Percentiles rank a stretch among this genome's conserved stretches.
Conservation (phyloP, 352 stramenopile genomes). For the Phytophthora boehmeriae region DNA sequence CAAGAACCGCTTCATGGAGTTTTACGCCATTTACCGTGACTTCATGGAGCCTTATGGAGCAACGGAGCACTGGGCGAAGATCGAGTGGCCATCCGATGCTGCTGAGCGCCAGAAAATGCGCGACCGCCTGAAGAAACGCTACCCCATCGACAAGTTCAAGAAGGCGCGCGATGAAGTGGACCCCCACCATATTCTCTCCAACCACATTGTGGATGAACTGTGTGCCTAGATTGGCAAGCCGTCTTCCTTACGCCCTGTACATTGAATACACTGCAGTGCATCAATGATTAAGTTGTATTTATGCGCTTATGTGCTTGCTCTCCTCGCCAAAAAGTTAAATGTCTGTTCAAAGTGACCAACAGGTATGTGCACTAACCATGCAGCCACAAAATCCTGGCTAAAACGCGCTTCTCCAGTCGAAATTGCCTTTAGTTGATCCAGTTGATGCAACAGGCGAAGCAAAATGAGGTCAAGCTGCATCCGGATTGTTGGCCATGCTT, state of each 20-base stretch:
- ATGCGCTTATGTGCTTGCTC: slow-evolving; percentile 16
- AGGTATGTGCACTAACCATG: slow-evolving; percentile 42
- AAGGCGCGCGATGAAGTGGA: slow-evolving; percentile 89
- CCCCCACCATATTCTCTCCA: slow-evolving; percentile 93
- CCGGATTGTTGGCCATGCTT: slow-evolving; percentile 9
- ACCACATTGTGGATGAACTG: slow-evolving; percentile 88
- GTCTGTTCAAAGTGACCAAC: slow-evolving; percentile 27
- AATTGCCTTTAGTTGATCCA: slow-evolving; percentile 19
- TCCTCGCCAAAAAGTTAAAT: slow-evolving; percentile 31
- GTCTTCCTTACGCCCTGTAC: background rate
- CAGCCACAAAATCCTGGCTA: slow-evolving; percentile 36
- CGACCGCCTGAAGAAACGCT: slow-evolving; percentile 75
- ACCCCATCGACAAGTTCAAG: slow-evolving; percentile 93
- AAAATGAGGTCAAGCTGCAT: slow-evolving; percentile 40
- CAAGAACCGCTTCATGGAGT: slow-evolving; percentile 92
- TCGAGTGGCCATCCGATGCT: slow-evolving; percentile 86
- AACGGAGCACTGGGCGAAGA: slow-evolving; percentile 97
- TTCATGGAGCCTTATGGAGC: slow-evolving; percentile 90
- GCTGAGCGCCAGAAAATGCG: slow-evolving; percentile 59
- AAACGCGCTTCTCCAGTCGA: slow-evolving; percentile 16
- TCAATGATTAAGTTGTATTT: slow-evolving; percentile 1
- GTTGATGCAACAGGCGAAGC: slow-evolving; percentile 37
- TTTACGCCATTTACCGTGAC: slow-evolving; percentile 89
- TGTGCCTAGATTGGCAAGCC: slow-evolving; percentile 36
- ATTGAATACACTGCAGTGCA: background rate